These are phyloP conservation scores for Apiospora rasikravindrae DNA, from an alignment of 2,329 filamentous ascomycete genomes.

Conservation along the genomic window DNA sequence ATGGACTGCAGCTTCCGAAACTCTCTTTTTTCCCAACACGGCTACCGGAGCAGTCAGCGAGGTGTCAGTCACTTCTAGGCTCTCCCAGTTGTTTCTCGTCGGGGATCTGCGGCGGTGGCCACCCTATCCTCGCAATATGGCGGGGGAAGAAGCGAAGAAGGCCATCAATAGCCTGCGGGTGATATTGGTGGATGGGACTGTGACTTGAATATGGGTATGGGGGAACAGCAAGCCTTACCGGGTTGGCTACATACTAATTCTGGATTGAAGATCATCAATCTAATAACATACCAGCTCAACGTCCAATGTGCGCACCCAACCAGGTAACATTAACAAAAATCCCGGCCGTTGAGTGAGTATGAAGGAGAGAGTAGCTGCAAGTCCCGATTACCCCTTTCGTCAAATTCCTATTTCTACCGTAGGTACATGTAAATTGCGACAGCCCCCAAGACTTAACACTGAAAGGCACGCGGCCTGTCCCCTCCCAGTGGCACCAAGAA, in stretches of 20 bases:
- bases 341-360: too few relatives aligned
- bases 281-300: too few relatives aligned
- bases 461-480: too few relatives aligned
- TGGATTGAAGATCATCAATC: neutral
- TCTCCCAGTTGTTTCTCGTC: neutral
- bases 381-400: neutral
- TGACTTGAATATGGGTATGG: neutral
- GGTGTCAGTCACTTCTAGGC: neutral
- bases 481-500: neutral
- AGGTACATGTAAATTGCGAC: neutral
- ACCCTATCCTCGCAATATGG: neutral
- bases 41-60: neutral
- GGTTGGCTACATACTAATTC: neutral
- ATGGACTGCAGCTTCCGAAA: neutral
- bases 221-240: neutral
- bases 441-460: too few relatives aligned
- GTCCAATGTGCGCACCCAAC: neutral
- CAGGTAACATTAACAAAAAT: neutral
- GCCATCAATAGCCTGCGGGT: neutral
- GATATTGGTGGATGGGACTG: neutral
- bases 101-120: neutral
- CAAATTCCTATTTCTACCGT: neutral
- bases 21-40: neutral
- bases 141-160: neutral
- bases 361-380: too few relatives aligned